phyloP scores from a whole-genome alignment of 2,329 filamentous ascomycete species.

The Helminthosporium solani region DNA sequence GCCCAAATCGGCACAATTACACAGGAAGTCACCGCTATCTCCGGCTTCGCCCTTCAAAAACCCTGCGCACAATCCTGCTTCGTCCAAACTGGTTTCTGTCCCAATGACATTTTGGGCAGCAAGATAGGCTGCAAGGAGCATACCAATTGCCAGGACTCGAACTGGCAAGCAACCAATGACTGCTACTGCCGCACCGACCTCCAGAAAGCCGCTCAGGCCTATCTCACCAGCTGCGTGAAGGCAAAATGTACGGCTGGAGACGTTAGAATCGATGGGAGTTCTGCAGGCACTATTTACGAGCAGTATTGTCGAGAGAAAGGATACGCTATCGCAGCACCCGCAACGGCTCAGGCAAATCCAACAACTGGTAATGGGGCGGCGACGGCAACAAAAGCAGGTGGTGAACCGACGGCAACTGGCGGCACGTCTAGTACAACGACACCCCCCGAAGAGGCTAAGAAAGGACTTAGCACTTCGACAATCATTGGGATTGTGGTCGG shows the following conservation, averaged over 20 bases:
- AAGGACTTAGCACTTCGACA: conserved; percentile 3
- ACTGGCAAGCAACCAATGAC: conserved; percentile 18
- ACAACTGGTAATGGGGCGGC: not conserved
- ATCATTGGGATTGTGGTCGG: conserved; percentile 18
- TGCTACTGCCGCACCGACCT: conserved; percentile 18
- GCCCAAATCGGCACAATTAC: conserved; percentile 13
- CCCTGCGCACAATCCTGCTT: conserved; percentile 15
- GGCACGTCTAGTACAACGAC: not conserved
- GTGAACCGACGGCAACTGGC: not conserved
- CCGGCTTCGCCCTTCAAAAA: conserved; percentile 10
- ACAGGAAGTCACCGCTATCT: conserved; percentile 12
- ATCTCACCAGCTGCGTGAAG: conserved; percentile 12
- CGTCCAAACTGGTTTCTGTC: conserved; percentile 8
- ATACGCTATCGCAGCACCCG: conserved; percentile 9
- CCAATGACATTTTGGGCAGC: conserved; percentile 9
- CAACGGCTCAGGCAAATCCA: conserved; percentile 2
- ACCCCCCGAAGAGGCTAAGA: not conserved
- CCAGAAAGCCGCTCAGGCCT: conserved; percentile 10
- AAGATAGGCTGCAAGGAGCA: conserved; percentile 9
- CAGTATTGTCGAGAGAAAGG: conserved; percentile 15
- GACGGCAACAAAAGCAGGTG: conserved; percentile 3
- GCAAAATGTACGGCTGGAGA: conserved; percentile 12
- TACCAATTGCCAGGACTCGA: conserved; percentile 2
- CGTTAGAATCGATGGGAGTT: conserved; percentile 11
- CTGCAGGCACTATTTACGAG: conserved; percentile 13